Evolutionary conservation across 441 rosid species (phyloP).

Genomic region (Corymbia calophylla): DNA sequence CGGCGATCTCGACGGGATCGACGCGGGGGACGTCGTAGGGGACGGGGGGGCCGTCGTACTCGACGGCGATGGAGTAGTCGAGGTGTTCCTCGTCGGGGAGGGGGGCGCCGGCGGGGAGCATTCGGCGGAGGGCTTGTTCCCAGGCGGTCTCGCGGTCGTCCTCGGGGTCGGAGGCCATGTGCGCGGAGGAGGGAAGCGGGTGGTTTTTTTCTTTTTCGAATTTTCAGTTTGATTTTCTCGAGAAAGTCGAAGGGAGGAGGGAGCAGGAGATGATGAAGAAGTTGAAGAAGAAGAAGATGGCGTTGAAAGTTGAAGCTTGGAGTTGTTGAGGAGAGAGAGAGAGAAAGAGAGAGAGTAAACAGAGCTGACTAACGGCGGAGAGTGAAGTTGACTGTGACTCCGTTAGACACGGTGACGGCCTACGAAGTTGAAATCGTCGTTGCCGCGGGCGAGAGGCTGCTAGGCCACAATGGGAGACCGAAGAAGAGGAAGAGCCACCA

Average conservation of each 20-base stretch:
- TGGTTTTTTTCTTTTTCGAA: background rate
- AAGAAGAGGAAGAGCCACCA: background rate
- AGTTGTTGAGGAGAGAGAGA: background rate
- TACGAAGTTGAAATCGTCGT: background rate
- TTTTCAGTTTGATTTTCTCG: background rate
- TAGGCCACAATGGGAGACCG: background rate
- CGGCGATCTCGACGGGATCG: slow-evolving; percentile 28
- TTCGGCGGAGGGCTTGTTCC: slow-evolving; percentile 29
- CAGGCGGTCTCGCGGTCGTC: slow-evolving; percentile 18
- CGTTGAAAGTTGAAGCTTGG: background rate
- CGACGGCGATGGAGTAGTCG: slow-evolving; percentile 53
- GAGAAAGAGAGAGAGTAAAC: background rate
- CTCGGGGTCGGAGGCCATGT: slow-evolving; percentile 2
- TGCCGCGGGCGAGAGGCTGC: background rate
- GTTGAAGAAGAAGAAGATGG: background rate
- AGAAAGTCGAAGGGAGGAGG: background rate
- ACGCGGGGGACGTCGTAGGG: slow-evolving; percentile 31
- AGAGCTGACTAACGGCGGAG: slow-evolving; percentile 2
- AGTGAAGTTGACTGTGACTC: background rate
- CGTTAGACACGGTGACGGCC: background rate
- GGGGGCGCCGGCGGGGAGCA: slow-evolving; percentile 52
- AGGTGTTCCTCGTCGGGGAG: slow-evolving; percentile 50
- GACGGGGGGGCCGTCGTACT: slow-evolving; percentile 44
- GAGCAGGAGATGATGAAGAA: background rate
- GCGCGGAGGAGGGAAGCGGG: background rate